phyloP scores from a whole-genome alignment of 495 filamentous ascomycete species.

The Penicillium chermesinum region DNA sequence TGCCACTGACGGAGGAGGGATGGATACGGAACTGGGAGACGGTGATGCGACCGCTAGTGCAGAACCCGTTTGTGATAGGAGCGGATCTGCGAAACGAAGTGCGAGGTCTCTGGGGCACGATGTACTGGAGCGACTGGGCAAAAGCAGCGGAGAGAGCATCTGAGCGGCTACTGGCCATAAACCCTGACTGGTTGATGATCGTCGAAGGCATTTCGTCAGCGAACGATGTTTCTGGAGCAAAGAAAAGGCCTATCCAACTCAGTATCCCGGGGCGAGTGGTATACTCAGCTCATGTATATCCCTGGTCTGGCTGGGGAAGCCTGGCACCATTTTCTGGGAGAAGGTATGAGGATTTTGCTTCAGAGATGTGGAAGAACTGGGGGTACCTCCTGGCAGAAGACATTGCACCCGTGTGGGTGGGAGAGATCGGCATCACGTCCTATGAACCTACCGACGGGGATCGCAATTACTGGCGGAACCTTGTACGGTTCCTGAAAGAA shows the following conservation, averaged over 20 bases:
- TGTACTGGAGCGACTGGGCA: conserved; percentile 55
- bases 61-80: conserved; percentile 52
- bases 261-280: conserved; percentile 48
- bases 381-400: conserved; percentile 53
- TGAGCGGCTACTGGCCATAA: conserved; percentile 49
- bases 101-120: conserved; percentile 57
- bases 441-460: conserved; percentile 44
- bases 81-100: conserved; percentile 59
- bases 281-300: conserved; percentile 59
- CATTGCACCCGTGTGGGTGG: conserved; percentile 56
- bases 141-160: conserved; percentile 51
- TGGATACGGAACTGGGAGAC: conserved; percentile 58
- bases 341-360: conserved; percentile 50
- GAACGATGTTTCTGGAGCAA: conserved; percentile 50
- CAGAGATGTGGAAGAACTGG: conserved; percentile 56
- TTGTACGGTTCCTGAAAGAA: conserved; percentile 47
- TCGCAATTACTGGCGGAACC: conserved; percentile 54
- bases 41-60: conserved; percentile 46
- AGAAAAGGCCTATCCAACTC: conserved; percentile 46
- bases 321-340: conserved; percentile 48
- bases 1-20: conserved; percentile 50
- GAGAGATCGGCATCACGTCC: conserved; percentile 51
- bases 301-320: conserved; percentile 59
- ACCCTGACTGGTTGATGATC: conserved; percentile 56
- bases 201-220: conserved; percentile 56